These are phyloP conservation scores for Mortierella claussenii DNA, from an alignment of 192 early-diverging fungal species.

Conservation along the genomic window DNA sequence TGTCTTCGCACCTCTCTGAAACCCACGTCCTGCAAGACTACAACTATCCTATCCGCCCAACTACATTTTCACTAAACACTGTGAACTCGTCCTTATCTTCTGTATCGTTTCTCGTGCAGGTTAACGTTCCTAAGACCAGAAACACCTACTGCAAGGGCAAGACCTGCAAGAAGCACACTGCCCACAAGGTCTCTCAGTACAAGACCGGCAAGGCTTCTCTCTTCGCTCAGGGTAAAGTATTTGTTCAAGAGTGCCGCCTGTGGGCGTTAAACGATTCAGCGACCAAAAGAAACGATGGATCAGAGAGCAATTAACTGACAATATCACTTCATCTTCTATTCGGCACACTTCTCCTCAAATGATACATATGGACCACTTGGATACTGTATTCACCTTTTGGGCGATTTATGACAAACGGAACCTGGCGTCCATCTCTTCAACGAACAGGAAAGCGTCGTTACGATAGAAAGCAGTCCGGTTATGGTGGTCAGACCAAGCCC, in stretches of 20 bases:
- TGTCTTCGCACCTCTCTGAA: too few relatives aligned
- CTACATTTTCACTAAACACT: background rate
- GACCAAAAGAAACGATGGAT: background rate
- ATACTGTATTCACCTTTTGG: too few relatives aligned
- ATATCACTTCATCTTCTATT: too few relatives aligned
- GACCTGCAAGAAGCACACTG: slow-evolving; percentile 98
- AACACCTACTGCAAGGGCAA: slow-evolving; percentile 99
- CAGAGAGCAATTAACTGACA: too few relatives aligned
- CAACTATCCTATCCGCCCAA: too few relatives aligned
- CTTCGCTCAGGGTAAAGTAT: slow-evolving; percentile 92
- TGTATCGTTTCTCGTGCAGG: slow-evolving; percentile 57
- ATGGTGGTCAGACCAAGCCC: slow-evolving; percentile 99
- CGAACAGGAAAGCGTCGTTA: slow-evolving; percentile 85
- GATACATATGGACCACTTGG: too few relatives aligned
- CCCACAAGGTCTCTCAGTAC: slow-evolving; percentile 99
- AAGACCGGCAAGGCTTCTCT: slow-evolving; percentile 99
- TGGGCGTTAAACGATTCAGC: background rate
- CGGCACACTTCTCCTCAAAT: too few relatives aligned
- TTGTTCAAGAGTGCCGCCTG: background rate
- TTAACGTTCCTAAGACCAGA: slow-evolving; percentile 99
- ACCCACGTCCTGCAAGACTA: too few relatives aligned
- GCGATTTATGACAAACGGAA: too few relatives aligned
- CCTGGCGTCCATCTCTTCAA: background rate
- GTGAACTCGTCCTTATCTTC: background rate
- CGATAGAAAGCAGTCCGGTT: slow-evolving; percentile 99